Base-by-base conservation (phyloP, 2,329 filamentous ascomycete genomes). In the Ascosphaera apis region DNA sequence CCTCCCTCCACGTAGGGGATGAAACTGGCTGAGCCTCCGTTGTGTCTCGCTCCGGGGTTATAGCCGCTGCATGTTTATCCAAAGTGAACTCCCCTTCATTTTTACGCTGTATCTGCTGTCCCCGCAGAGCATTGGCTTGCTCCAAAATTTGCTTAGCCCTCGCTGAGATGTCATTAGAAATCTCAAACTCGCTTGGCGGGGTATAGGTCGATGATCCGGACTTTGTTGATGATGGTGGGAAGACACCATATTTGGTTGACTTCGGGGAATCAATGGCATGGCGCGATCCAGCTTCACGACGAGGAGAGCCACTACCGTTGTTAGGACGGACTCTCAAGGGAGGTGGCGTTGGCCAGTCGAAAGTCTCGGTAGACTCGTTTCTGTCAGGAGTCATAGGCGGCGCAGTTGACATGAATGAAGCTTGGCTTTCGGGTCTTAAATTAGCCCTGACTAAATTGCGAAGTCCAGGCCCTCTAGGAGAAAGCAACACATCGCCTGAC, bases 361-460 rank as follows among this genome's bases (percentile, higher is more conserved):
- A 4, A 4, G 5, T 30, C 27, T 30, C 27, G n/a, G 3, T 30
- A 13, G 9, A 11, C 4, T 30, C 9, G 4, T 30, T 53, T 57
- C 9, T 12, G 9, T 30, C 27, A 13, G 27, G 27, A 12, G 27
- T 6, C n/a, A 13, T 30, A 7, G 59, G 60, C 16, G 55, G 56
- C 38, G 57, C 57, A 17, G 68, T 70, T 44, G 81, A 82, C 17
- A 88, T 64, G 0, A 82, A 91, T 1, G 86, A 95, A 11, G 72
- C 67, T 39, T 75, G 76, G 55, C 86, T 95, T 42, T 76, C 72
- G 23, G 72, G 72, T 35, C 88, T 72, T 30, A 95, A 59, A 59
- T 95, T 88, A 41, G 84, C 76, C 21, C 77, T 72, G 33, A 92
- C 74, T 61, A 92, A 68, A 2, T 77, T 78, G 47, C 76, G 86